Evolutionary conservation across 2,329 filamentous ascomycete species (phyloP), one percentile per base, ranked within the genome.

Genomic region (Ophiocordyceps robertsii): DNA sequence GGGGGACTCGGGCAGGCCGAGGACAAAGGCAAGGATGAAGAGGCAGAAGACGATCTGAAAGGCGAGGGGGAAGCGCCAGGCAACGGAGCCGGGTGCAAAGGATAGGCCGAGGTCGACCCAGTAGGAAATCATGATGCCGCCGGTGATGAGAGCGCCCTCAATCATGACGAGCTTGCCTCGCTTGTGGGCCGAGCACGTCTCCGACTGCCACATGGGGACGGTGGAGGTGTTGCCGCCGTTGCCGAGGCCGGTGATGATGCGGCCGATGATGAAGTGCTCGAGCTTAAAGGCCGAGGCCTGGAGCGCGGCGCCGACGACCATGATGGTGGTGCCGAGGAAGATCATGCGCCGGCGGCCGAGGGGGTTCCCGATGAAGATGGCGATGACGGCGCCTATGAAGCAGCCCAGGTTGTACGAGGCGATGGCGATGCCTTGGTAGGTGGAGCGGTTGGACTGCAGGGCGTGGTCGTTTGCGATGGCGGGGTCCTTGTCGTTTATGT

Each of bases 331-430:
- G 14, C 75, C 77, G 37, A 79, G 64, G 53, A 78, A 68, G 43
- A 80, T 75, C 21, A 77, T 77, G 48, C 64, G 66, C 49, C 69
- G 68, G 42, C 78, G 70, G 12, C 78, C 78, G 40, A 80, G 69
- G 21, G 67, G 65, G 50, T 82, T 78, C 58, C 77, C 77, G 12
- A 77, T 76, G 50, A 80, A 81, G 21, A 77, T 79, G 44, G 75
- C 75, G 52, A 78, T 76, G 54, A 81, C 74, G 17, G 76, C 76
- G 11, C 77, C 77, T 43, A 80, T 64, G 40, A 77, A 74, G 57
- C 76, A 80, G 12, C 75, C 76, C n/a, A 77, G 52, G 52, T 75
- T 75, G 56, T 77, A 77, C 5, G 67, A 68, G 8, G 72, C 73
- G 16, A 77, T 66, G 6, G 71, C 62, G 38, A 76, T 73, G 30